These are phyloP conservation scores for Dalbergia oliveri DNA, from an alignment of 306 rosid species.

Conservation along the genomic window DNA sequence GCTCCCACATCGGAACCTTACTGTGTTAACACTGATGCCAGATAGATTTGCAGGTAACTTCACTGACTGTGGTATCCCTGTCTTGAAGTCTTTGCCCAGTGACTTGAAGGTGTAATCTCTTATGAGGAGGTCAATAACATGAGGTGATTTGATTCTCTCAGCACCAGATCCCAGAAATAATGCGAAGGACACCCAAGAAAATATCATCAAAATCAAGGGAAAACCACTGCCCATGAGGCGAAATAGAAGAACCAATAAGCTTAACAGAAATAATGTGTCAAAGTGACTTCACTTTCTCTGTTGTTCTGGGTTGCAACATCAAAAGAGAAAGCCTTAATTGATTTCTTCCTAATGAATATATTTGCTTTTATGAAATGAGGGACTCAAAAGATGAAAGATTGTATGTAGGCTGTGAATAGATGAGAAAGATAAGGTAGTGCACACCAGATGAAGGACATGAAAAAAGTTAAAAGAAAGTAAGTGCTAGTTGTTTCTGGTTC, in stretches of 20 bases:
- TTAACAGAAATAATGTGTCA: conserved; percentile 12
- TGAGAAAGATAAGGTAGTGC: conserved; percentile 45
- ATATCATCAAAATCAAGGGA: conserved; percentile 54
- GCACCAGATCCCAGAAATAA: conserved; percentile 53
- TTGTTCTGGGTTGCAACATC: conserved; percentile 40
- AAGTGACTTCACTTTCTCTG: conserved; percentile 16
- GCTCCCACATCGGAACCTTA: conserved; percentile 88
- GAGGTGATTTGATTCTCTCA: conserved; percentile 66
- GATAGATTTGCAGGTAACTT: conserved; percentile 79
- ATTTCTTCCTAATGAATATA: conserved; percentile 7
- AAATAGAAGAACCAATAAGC: conserved; percentile 33
- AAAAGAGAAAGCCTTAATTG: conserved; percentile 38
- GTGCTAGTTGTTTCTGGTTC: conserved; percentile 46
- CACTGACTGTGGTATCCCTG: conserved; percentile 70
- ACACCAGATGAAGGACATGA: conserved; percentile 48
- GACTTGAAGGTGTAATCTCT: conserved; percentile 82
- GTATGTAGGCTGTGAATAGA: background rate
- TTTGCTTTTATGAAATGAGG: conserved; percentile 11
- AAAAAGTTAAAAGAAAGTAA: conserved; percentile 46
- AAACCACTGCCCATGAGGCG: conserved; percentile 68
- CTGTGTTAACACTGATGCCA: conserved; percentile 67
- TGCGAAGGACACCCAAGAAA: conserved; percentile 46
- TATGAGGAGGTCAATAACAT: conserved; percentile 86
- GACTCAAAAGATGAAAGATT: conserved; percentile 33
- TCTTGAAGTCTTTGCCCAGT: conserved; percentile 53